Conservation (phyloP, 306 rosid species). For the Mucuna pruriens region DNA sequence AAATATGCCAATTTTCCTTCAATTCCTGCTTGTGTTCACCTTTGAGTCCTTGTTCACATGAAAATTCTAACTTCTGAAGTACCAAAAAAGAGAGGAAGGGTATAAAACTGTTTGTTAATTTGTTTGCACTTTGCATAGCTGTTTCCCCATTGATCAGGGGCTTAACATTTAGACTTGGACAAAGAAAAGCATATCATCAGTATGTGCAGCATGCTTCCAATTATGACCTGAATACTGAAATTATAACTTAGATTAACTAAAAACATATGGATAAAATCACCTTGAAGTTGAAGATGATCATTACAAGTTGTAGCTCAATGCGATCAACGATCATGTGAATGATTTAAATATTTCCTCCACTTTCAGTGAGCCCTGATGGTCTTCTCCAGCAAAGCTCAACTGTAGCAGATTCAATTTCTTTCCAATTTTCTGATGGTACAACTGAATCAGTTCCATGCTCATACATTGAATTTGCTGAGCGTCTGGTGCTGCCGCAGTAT, state of each 20-base stretch:
- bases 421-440: constrained; percentile 74
- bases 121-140: constrained; percentile 13
- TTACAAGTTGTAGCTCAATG: constrained; percentile 20
- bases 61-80: neutral
- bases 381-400: constrained; percentile 96
- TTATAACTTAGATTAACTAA: neutral
- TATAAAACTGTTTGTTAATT: neutral
- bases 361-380: constrained; percentile 94
- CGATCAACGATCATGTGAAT: constrained; percentile 23
- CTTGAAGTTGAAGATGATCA: neutral
- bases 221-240: constrained; percentile 11
- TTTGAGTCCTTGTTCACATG: neutral
- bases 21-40: neutral
- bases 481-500: constrained; percentile 77
- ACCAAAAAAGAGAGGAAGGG: neutral
- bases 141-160: constrained; percentile 1
- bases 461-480: constrained; percentile 94
- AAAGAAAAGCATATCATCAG: neutral
- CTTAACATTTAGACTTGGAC: neutral
- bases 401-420: constrained; percentile 77
- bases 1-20: neutral
- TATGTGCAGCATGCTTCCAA: neutral
- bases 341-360: constrained; percentile 20
- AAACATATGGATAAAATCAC: neutral
- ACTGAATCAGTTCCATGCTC: constrained; percentile 82